phyloP scores from a whole-genome alignment of 371 early-diverging fungal species.

The Quaeritorhiza haematococci region DNA sequence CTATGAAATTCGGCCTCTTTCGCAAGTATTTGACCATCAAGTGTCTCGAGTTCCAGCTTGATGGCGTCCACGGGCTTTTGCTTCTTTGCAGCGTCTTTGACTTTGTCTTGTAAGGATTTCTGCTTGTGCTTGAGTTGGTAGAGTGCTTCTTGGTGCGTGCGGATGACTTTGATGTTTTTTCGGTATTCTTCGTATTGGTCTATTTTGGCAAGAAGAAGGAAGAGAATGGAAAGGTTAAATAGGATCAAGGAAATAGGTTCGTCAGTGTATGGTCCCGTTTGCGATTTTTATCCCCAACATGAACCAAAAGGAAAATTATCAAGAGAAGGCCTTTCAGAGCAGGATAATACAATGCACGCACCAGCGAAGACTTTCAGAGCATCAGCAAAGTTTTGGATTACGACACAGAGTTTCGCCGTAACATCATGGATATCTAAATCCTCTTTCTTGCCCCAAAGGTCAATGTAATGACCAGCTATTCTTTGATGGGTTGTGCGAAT shows the following conservation, averaged over 20 bases:
- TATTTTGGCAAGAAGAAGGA: not conserved
- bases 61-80: conserved; percentile 9
- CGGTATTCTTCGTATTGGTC: conserved; percentile 11
- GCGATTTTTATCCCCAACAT: too few relatives aligned
- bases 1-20: conserved; percentile 7
- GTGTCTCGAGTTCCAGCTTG: conserved; percentile 2
- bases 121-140: not conserved
- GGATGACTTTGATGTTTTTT: conserved; percentile 4
- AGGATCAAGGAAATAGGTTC: too few relatives aligned
- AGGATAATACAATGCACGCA: not conserved
- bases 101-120: conserved; percentile 6
- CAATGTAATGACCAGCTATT: conserved; percentile 12
- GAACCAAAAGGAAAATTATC: too few relatives aligned
- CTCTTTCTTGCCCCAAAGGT: conserved; percentile 10
- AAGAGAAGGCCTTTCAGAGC: too few relatives aligned
- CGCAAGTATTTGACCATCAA: conserved; percentile 7
- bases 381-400: conserved; percentile 7
- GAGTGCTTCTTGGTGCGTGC: conserved; percentile 2
- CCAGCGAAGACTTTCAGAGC: conserved; percentile 6
- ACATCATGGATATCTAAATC: conserved; percentile 10
- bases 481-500: not conserved
- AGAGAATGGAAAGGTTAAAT: too few relatives aligned
- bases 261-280: too few relatives aligned
- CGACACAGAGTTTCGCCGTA: conserved; percentile 3
- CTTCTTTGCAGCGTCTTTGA: conserved; percentile 10